phyloP scores from a whole-genome alignment of 371 early-diverging fungal genomes.

The Zychaea mexicana region DNA sequence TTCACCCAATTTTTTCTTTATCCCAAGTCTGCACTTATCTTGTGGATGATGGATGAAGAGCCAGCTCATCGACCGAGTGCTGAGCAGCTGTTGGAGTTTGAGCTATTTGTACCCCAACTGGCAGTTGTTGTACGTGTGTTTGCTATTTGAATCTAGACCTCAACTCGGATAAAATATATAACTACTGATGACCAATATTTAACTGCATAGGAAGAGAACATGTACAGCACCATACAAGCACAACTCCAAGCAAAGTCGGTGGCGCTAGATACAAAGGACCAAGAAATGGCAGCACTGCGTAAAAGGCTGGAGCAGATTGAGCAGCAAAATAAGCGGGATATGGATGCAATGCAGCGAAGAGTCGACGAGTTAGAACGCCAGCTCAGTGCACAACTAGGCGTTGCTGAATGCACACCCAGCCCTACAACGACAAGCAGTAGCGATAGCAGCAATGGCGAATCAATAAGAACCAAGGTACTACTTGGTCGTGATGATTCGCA shows the following conservation, averaged over 20 bases:
- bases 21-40: constrained; percentile 68
- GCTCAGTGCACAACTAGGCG: background rate
- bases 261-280: constrained; percentile 29
- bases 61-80: constrained; percentile 77
- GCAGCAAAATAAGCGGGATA: constrained; percentile 20
- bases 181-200: too few species aligned
- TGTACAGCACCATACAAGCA: constrained; percentile 14
- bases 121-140: constrained; percentile 29
- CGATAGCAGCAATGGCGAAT: background rate
- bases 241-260: constrained; percentile 27
- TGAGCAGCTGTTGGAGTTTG: constrained; percentile 64
- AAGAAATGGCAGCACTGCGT: constrained; percentile 27
- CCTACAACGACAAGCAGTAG: background rate
- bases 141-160: too few species aligned
- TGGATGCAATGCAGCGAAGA: constrained; percentile 18
- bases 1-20: background rate
- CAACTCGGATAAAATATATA: too few species aligned
- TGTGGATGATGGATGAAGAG: constrained; percentile 77
- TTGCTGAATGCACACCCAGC: background rate
- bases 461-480: background rate
- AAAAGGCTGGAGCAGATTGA: constrained; percentile 24
- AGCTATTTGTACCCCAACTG: constrained; percentile 10
- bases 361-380: constrained; percentile 17
- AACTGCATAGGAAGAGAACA: constrained; percentile 8
- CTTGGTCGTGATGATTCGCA: background rate